Percentiles rank a stretch among this genome's conserved stretches.
phyloP scores from a whole-genome alignment of 2,329 filamentous ascomycete species.

The Aureobasidium sp. region DNA sequence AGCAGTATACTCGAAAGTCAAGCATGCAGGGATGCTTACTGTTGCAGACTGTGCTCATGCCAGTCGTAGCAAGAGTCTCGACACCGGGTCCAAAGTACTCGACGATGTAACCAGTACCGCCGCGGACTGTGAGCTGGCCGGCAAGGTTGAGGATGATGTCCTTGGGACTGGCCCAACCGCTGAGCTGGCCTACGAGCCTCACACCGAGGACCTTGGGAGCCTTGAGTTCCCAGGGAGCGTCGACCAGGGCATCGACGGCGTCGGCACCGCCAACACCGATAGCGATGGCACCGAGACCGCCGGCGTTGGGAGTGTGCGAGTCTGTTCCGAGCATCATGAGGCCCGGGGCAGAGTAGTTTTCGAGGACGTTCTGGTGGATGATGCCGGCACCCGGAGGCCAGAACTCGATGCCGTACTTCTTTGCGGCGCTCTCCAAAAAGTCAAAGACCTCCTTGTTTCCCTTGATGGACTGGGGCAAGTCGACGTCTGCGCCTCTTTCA shows the following conservation, averaged over 20 bases:
- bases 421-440: slow-evolving; percentile 86
- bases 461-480: slow-evolving; percentile 75
- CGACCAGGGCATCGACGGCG: slow-evolving; percentile 91
- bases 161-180: slow-evolving; percentile 88
- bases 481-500: slow-evolving; percentile 76
- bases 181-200: slow-evolving; percentile 70
- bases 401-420: slow-evolving; percentile 89
- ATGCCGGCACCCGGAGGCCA: slow-evolving; percentile 92
- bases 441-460: slow-evolving; percentile 97
- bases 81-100: slow-evolving; percentile 87
- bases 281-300: slow-evolving; percentile 83
- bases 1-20: slow-evolving; percentile 63
- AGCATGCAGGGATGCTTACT: slow-evolving; percentile 42
- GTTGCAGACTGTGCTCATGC: slow-evolving; percentile 86
- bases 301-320: slow-evolving; percentile 95
- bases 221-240: slow-evolving; percentile 95
- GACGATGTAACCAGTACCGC: slow-evolving; percentile 88
- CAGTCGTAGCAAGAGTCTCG: slow-evolving; percentile 79
- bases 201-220: slow-evolving; percentile 87
- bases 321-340: slow-evolving; percentile 99
- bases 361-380: slow-evolving; percentile 94
- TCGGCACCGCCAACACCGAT: slow-evolving; percentile 97
- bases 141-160: slow-evolving; percentile 88
- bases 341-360: slow-evolving; percentile 95
- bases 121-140: slow-evolving; percentile 76